These are phyloP conservation scores for Aspergillus sergii DNA, from an alignment of 2,329 filamentous ascomycete genomes.

Conservation along the genomic window DNA sequence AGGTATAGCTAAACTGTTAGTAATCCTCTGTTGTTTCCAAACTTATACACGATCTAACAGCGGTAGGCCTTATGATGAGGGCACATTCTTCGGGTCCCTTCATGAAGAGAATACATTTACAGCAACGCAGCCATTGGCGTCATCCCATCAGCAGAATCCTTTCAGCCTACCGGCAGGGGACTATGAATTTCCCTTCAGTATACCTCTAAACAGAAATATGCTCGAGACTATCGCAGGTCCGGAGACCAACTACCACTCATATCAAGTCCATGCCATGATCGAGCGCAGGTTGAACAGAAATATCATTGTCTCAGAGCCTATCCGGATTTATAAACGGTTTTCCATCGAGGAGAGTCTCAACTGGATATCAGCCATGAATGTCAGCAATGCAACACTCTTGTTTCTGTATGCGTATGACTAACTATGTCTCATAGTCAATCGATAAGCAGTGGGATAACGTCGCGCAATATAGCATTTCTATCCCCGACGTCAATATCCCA, in stretches of 20 bases:
- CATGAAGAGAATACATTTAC: constrained; percentile 19
- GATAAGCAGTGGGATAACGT: constrained; percentile 13
- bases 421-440: constrained; percentile 8
- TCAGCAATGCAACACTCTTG: neutral
- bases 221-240: constrained; percentile 16
- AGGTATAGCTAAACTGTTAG: constrained; percentile 22
- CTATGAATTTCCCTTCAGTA: constrained; percentile 24
- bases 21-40: neutral
- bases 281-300: constrained; percentile 18
- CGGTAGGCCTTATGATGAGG: neutral
- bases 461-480: constrained; percentile 22
- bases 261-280: constrained; percentile 18
- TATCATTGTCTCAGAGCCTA: constrained; percentile 17
- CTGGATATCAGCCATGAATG: constrained; percentile 4
- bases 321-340: constrained; percentile 19
- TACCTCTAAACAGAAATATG: constrained; percentile 14
- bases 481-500: constrained; percentile 20
- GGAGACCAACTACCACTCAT: constrained; percentile 21
- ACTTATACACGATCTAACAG: neutral
- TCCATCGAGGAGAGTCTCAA: constrained; percentile 4
- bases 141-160: constrained; percentile 16
- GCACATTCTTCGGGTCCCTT: neutral
- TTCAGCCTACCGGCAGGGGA: constrained; percentile 22
- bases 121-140: constrained; percentile 16
- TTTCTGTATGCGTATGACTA: neutral